These are phyloP conservation scores for Trichoderma harzianum DNA, from an alignment of 2,329 filamentous ascomycete genomes.

Conservation along the genomic window DNA sequence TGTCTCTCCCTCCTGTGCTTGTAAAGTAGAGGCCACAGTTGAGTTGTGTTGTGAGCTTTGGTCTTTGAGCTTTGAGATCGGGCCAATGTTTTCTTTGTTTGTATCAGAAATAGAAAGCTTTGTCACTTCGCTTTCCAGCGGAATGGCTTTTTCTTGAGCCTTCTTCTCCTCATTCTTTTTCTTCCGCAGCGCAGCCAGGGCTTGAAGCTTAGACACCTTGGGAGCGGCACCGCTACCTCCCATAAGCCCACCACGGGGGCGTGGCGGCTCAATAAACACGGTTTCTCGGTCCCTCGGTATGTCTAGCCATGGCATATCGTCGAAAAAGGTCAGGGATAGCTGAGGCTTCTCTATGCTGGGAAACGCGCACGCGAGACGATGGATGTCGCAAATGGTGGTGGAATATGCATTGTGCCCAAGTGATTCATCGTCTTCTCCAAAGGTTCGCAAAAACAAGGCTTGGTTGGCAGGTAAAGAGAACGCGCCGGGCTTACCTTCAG, in stretches of 20 bases:
- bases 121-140: conserved; percentile 29
- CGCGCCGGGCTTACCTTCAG: conserved; percentile 40
- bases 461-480: conserved; percentile 32
- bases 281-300: conserved; percentile 64
- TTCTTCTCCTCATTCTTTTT: conserved; percentile 71
- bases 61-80: neutral
- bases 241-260: conserved; percentile 63
- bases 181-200: conserved; percentile 79
- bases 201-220: conserved; percentile 87
- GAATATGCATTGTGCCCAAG: conserved; percentile 16
- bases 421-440: conserved; percentile 33
- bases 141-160: conserved; percentile 27
- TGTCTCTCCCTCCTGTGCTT: neutral
- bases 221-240: conserved; percentile 67
- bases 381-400: neutral
- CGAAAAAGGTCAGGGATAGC: conserved; percentile 59
- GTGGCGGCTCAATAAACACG: conserved; percentile 57
- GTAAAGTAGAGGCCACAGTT: neutral
- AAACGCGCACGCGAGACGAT: neutral
- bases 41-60: neutral
- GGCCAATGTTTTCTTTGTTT: conserved; percentile 30
- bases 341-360: conserved; percentile 23
- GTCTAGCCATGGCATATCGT: conserved; percentile 80
- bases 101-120: conserved; percentile 31
- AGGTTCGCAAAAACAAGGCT: conserved; percentile 26